Base-by-base conservation (phyloP, 169 alveolate species). In the Plasmodium blacklocki region DNA sequence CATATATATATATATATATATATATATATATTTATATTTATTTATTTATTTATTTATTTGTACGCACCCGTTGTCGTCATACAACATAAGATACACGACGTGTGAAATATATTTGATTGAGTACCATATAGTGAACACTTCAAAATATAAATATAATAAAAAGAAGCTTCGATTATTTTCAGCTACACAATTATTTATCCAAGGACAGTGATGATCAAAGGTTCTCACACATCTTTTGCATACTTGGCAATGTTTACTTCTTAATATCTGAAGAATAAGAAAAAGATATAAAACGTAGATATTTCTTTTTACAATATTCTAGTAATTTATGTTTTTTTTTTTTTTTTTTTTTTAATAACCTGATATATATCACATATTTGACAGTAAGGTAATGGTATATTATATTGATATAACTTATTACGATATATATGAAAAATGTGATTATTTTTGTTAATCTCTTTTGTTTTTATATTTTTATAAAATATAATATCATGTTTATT, bases 131-230 rank as follows among this genome's bases (percentile, higher is more conserved):
- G 73, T 52, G n/a, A 63, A 29, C 21, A 32, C 59, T 66, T 76
- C 89, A 64, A 76, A 50, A 68, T 64, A 58, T 68, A 76, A 59
- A 18, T 64, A 76, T 39, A 76, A 18, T 14, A 76, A 32, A 39
- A 64, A 76, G 21, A 71, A 15, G 14, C 15, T 43, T 64, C 89
- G 7, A 15, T 76, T 76, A n/a, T 76, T 76, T 52, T 76, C 89
- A 7, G 78, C 89, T n/a, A 76, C 74, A 15, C 89, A 76, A 45
- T 76, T 76, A 15, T 76, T 76, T 12, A 76, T 76, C 89, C 89
- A 76, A 3, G 59, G 89, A 3, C 89, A 76, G 59, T 76, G 89
- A 21, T 76, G 89, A 4, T 76, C 89, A 45, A 64, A 76, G 4
- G 89, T 76, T 19, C 76, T 19, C 4, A 76, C 76, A 58, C 89